Base-by-base conservation (phyloP, 2,329 filamentous ascomycete species). In the Neopestalotiopsis sp. region DNA sequence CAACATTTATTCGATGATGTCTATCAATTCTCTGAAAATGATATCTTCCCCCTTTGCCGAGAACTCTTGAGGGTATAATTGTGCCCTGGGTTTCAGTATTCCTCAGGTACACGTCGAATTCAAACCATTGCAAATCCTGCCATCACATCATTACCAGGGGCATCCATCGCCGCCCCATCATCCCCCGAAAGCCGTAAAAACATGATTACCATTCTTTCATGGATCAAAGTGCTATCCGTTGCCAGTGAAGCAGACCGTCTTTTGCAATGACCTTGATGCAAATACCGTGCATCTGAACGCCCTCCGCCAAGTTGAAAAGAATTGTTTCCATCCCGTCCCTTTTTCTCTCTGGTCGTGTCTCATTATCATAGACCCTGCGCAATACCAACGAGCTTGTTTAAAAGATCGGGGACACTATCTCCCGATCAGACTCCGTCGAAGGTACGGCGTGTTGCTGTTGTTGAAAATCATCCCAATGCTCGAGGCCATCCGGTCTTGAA, bases 181-280 rank as follows among this genome's bases (percentile, higher is more conserved):
- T n/a, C 45, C 45, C 24, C 20, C 45, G 10, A 53, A n/a, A 53
- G 10, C 45, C n/a, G 17, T 7, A 17, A 53, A 53, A n/a, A 20
- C 45, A n/a, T 38, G n/a, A 53, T n/a, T 53, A 20, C 45, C 45
- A 53, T 53, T 20, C 45, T 53, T 53, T n/a, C 17, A 53, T n/a
- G 20, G 17, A 53, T 53, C 45, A 53, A 53, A 17, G 45, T 24
- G 45, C n/a, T 17, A 20, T 53, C 45, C 45, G 45, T 53, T 53
- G 45, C 45, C n/a, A 17, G 45, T 53, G 45, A 53, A 53, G 45
- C 45, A 53, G 45, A 53, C 45, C 45, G 45, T 53, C 45, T 53
- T 53, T 24, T 20, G 45, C 34, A 38, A 38, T 53, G 45, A 53
- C 14, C 45, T 17, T 53, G 17, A 53, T 53, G 45, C 45, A 53